Evolutionary conservation across 2,329 filamentous ascomycete genomes (phyloP), one percentile per base, ranked within the genome.

Genomic region (Xylariaceae sp.): DNA sequence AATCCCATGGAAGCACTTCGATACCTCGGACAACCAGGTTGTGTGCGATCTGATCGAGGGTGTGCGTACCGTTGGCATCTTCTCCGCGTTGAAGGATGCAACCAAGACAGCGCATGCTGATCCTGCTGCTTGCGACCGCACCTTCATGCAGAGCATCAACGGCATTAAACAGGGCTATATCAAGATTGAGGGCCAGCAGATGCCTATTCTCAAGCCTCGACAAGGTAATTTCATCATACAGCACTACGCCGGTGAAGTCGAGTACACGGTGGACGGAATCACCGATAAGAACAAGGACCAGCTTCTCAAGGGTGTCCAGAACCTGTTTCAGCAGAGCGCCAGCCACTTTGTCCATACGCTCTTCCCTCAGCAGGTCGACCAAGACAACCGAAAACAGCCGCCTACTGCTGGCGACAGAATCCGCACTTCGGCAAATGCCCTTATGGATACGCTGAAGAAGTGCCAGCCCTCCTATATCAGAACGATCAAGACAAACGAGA

Each of bases 261-360:
- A 81, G 50, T 98, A 98, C 63, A 86, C 85, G 2, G 83, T 97
- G 3, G 87, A 94, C 40, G 92, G 92, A 43, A 98, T 98, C 71
- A 98, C 92, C 1, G 92, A 98, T 64, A 98, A 98, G 75, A 98
- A 97, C 72, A 98, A 97, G 72, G 92, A 98, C 59, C 88, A 94
- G 64, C 73, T 98, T 31, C 71, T 97, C 42, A 98, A 98, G 69
- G 92, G 95, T 52, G 70, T 98, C 29, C 74, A 97, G 36, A 90
- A 87, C 57, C 72, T 98, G 26, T 85, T 95, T 56, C 82, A 83
- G 46, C 78, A 80, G 50, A 96, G 88, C 57, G 76, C 79, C 41
- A 97, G 97, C 65, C 66, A 70, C 13, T 98, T 97, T 54, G 70
- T 97, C 8, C 90, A 94, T 57, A 81, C 78, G 0, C 62, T 98